Conservation (phyloP, 2,329 filamentous ascomycete species). For the Phyllachora maydis region DNA sequence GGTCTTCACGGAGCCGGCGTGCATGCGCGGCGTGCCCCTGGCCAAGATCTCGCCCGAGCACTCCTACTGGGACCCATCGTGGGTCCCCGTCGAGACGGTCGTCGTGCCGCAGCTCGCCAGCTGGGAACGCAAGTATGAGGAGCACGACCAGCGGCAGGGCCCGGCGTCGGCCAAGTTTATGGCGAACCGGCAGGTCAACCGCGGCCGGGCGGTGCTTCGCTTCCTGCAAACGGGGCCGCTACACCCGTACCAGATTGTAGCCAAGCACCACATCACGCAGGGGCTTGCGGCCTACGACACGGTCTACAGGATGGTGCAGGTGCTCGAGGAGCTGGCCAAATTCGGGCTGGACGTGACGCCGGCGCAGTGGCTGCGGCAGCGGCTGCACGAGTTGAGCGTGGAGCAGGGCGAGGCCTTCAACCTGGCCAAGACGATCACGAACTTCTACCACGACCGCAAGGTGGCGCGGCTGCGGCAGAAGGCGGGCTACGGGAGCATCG, state of each 20-base stretch:
- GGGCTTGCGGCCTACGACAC: conserved; percentile 31
- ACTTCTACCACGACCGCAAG: conserved; percentile 35
- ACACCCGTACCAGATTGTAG: conserved; percentile 33
- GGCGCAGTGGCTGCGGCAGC: conserved; percentile 34
- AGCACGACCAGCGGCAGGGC: conserved; percentile 18
- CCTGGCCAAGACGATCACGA: conserved; percentile 25
- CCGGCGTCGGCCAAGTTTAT: conserved; percentile 29
- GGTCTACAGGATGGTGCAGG: conserved; percentile 30
- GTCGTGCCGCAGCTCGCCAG: conserved; percentile 27
- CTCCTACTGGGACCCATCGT: conserved; percentile 14
- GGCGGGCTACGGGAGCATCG: conserved; percentile 35
- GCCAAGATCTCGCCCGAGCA: conserved; percentile 25
- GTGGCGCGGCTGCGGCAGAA: conserved; percentile 24
- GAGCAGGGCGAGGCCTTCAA: conserved; percentile 25
- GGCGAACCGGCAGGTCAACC: conserved; percentile 32
- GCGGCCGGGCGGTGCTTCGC: conserved; percentile 27
- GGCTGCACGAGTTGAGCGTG: conserved; percentile 25
- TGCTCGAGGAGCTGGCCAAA: conserved; percentile 29
- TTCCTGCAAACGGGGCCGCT: conserved; percentile 28
- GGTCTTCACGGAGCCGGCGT: conserved; percentile 26
- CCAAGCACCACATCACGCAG: conserved; percentile 19
- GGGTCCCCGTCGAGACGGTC: conserved; percentile 14
- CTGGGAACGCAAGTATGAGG: conserved; percentile 26
- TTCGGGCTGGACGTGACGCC: conserved; percentile 30
- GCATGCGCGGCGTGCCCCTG: conserved; percentile 30